Evolutionary conservation across 495 filamentous ascomycete genomes (phyloP), one percentile per base, ranked within the genome.

Genomic region (Cladorrhinum samala): DNA sequence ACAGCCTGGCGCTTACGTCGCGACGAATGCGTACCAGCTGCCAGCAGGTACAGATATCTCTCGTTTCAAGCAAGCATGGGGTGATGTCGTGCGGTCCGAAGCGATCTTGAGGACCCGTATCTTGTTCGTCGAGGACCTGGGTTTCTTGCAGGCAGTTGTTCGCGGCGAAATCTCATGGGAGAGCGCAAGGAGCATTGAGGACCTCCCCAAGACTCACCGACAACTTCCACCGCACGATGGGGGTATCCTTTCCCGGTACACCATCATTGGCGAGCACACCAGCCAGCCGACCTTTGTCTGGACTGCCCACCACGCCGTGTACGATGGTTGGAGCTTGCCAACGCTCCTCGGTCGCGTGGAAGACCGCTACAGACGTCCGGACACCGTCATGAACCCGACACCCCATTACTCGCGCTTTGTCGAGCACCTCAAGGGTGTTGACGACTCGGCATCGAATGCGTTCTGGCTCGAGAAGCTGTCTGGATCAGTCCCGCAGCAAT

Each of bases 261-360:
- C 52, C 19, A 46, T 60, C 36, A 33, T 51, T 46, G 46, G 36
- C 9, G 57, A 53, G 17, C 38, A 39, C 16, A 41, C 8, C 9
- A 19, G 71, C 37, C 74, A 78, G 61, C 68, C 78, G 69, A 82
- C 77, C 1, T 66, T 68, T 46, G 47, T 55, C 16, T 62, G 58
- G 60, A 59, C 61, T 7, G 67, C 79, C 3, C 83, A 86, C 55
- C 83, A 87, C 58, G 76, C 79, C 0, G 56, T 86, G 2, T 87
- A 85, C 53, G 83, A 87, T 53, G 82, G 82, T 23, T 86, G 79
- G 79, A 80, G 74, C 9, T 65, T 80, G 46, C 63, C 67, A 2
- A 56, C 77, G 0, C 27, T 60, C 9, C 40, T 64, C 7, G 18
- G 8, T 16, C 52, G 52, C 0, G 63, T 66, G 14, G 63, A 62